Evolutionary conservation across 2,329 filamentous ascomycete species (phyloP).

Genomic region (Fusarium sp.): DNA sequence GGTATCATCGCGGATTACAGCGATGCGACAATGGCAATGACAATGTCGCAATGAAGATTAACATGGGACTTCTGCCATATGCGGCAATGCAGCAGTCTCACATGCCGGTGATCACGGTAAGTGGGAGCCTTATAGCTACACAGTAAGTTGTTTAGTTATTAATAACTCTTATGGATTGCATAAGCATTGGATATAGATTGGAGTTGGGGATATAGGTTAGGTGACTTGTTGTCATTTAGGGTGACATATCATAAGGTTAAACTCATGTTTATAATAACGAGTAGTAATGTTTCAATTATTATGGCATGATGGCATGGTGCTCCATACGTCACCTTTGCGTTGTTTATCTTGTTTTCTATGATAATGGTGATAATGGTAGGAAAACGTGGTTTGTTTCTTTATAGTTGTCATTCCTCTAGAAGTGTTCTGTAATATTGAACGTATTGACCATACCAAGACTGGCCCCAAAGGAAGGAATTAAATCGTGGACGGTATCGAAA

Average conservation of each 20-base stretch:
- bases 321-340: not conserved
- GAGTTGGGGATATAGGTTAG: not conserved
- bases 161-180: not conserved
- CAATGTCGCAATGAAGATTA: not conserved
- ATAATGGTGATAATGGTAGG: too few species aligned
- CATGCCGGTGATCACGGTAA: not conserved
- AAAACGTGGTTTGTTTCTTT: not conserved
- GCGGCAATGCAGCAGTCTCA: constrained; percentile 1
- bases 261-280: not conserved
- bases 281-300: not conserved
- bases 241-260: not conserved
- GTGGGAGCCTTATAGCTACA: not conserved
- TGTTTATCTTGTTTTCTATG: not conserved
- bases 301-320: not conserved
- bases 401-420: too few species aligned
- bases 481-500: not conserved
- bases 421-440: not conserved
- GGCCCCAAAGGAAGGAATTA: not conserved
- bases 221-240: not conserved
- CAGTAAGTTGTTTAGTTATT: not conserved
- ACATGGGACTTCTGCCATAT: not conserved
- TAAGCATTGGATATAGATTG: not conserved
- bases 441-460: not conserved
- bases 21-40: not conserved
- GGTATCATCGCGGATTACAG: constrained; percentile 2